A percentile compares a stretch with the other conserved stretches of the same genome.
Conservation (phyloP, 306 rosid genomes). For the Alnus glutinosa region DNA sequence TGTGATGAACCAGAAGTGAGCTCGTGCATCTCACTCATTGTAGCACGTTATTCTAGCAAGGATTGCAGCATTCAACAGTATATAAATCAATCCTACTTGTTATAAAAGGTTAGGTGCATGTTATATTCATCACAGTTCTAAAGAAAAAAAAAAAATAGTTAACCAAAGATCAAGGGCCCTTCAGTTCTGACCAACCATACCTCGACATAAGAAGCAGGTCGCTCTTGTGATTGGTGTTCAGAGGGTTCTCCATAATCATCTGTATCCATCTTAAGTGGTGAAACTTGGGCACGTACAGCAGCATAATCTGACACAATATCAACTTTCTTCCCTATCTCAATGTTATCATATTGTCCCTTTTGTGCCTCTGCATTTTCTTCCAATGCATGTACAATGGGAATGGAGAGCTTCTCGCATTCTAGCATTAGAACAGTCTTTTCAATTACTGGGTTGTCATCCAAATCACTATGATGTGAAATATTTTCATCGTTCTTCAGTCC, state of each 20-base stretch:
- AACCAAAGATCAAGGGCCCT: slow-evolving; percentile 12
- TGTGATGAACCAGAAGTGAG: background rate
- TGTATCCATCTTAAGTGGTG: slow-evolving; percentile 42
- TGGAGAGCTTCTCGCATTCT: slow-evolving; percentile 57
- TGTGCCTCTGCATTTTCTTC: slow-evolving; percentile 35
- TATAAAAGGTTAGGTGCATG: background rate
- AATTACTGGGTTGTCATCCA: slow-evolving; percentile 68
- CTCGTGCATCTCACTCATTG: background rate
- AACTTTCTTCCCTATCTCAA: slow-evolving; percentile 40
- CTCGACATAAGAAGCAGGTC: slow-evolving; percentile 40
- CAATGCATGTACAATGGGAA: slow-evolving; percentile 32
- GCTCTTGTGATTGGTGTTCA: slow-evolving; percentile 41
- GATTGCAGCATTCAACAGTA: slow-evolving; percentile 5
- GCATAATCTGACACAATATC: slow-evolving; percentile 45
- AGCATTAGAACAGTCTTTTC: slow-evolving; percentile 88
- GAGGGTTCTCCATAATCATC: slow-evolving; percentile 43
- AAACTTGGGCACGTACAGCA: slow-evolving; percentile 48
- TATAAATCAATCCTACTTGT: background rate
- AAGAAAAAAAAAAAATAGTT: slow-evolving; percentile 11
- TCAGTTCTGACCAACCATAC: slow-evolving; percentile 43
- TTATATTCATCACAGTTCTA: background rate
- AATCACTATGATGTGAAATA: slow-evolving; percentile 43
- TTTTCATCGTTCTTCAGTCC: slow-evolving; percentile 42
- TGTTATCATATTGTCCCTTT: slow-evolving; percentile 27
- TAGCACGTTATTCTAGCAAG: background rate